A percentile compares a stretch with the other conserved stretches of the same genome.
phyloP scores from a whole-genome alignment of 805 yeast species.

The Candida railenensis region DNA sequence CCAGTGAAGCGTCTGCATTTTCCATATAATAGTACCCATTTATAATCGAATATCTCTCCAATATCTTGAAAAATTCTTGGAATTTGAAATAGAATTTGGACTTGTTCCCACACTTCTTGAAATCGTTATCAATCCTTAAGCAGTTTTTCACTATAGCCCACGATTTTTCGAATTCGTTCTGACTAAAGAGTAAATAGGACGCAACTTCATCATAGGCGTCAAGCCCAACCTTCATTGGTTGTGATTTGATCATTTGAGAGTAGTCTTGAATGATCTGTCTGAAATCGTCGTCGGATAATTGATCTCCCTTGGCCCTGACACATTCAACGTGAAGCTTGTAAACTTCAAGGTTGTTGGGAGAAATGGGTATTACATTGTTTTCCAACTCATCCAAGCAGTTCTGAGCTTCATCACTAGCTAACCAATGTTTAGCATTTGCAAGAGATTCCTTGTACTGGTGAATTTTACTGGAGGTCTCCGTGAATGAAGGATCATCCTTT shows the following conservation, averaged over 20 bases:
- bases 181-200: slow-evolving; percentile 43
- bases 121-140: slow-evolving; percentile 75
- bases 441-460: slow-evolving; percentile 9
- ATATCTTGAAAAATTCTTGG: slow-evolving; percentile 32
- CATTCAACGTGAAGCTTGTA: slow-evolving; percentile 33
- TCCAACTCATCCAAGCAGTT: slow-evolving; percentile 28
- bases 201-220: slow-evolving; percentile 24
- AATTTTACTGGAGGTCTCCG: slow-evolving; percentile 4
- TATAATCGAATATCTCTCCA: slow-evolving; percentile 46
- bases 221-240: slow-evolving; percentile 23
- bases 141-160: slow-evolving; percentile 61
- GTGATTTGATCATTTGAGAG: slow-evolving; percentile 23
- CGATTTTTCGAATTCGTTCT: slow-evolving; percentile 52
- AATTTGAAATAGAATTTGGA: slow-evolving; percentile 55
- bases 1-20: slow-evolving; percentile 17
- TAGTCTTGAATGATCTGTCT: slow-evolving; percentile 23
- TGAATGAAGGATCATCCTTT: slow-evolving; percentile 4
- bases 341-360: slow-evolving; percentile 43
- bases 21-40: slow-evolving; percentile 29
- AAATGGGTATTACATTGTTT: slow-evolving; percentile 21
- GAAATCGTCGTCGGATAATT: slow-evolving; percentile 5
- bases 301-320: slow-evolving; percentile 12
- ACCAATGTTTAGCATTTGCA: slow-evolving; percentile 10
- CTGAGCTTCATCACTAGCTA: slow-evolving; percentile 16
- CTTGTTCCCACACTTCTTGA: slow-evolving; percentile 52